These are phyloP conservation scores for Trametes elegans DNA, from an alignment of 768 basidiomycete species.

Conservation along the genomic window DNA sequence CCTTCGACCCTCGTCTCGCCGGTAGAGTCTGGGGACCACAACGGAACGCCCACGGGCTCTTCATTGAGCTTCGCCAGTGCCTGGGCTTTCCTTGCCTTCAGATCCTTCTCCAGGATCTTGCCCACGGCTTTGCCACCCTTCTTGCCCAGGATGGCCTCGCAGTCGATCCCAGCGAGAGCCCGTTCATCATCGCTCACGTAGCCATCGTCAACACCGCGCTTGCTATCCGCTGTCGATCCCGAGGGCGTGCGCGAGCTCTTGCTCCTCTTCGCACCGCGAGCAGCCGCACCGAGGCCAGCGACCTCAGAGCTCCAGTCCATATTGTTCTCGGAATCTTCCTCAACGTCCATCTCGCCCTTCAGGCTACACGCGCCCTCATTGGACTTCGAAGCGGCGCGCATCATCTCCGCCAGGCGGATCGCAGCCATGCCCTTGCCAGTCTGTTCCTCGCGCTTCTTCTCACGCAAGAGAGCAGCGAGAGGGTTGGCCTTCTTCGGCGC, in stretches of 20 bases:
- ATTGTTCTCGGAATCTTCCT: conserved; percentile 25
- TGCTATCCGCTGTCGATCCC: background rate
- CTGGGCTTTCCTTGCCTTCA: conserved; percentile 18
- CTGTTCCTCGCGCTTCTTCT: conserved; percentile 26
- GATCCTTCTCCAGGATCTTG: conserved; percentile 27
- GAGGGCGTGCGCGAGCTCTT: background rate
- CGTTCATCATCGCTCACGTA: conserved; percentile 14
- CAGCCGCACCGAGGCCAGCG: conserved; percentile 1
- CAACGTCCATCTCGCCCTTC: conserved; percentile 24
- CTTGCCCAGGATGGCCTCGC: conserved; percentile 29
- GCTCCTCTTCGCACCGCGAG: background rate
- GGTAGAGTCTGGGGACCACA: conserved; percentile 32
- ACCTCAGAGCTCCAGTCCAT: conserved; percentile 12
- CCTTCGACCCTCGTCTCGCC: conserved; percentile 24
- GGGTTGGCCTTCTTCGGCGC: conserved; percentile 37
- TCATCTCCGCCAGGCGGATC: conserved; percentile 21
- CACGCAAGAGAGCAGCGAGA: conserved; percentile 40
- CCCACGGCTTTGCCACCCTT: conserved; percentile 31
- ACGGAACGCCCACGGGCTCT: conserved; percentile 24
- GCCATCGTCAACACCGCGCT: background rate
- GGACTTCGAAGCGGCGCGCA: conserved; percentile 15
- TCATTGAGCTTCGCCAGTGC: conserved; percentile 14
- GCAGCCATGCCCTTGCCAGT: conserved; percentile 23
- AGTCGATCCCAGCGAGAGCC: conserved; percentile 20
- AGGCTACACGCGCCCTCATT: conserved; percentile 19